Conservation (phyloP, 2,329 filamentous ascomycete genomes). For the Blastomyces silverae region DNA sequence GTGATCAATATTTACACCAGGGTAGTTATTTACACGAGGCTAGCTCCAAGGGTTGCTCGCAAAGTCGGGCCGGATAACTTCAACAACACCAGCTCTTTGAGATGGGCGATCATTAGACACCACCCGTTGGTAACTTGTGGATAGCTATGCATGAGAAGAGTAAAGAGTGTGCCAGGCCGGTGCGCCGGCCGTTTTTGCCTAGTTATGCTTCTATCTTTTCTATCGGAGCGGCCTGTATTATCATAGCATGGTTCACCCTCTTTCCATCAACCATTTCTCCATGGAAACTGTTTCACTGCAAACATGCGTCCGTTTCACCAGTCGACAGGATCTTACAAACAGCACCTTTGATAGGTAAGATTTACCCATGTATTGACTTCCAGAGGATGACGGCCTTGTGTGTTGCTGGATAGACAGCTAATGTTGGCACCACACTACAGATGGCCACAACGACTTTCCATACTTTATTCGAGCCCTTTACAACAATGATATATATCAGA, state of each 20-base stretch:
- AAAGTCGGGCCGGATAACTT: neutral
- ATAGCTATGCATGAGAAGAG: neutral
- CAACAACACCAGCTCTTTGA: neutral
- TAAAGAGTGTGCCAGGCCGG: neutral
- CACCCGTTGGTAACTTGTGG: neutral
- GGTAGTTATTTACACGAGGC: too few species aligned
- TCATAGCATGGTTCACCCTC: neutral
- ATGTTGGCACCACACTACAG: constrained; percentile 39
- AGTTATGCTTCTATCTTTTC: neutral
- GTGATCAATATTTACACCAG: too few species aligned
- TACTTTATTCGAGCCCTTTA: constrained; percentile 61
- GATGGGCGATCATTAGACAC: neutral
- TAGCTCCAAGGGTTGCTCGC: too few species aligned
- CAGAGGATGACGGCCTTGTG: neutral
- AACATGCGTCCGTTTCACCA: neutral
- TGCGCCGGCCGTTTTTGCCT: neutral
- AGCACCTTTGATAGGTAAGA: constrained; percentile 44
- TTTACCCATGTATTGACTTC: neutral
- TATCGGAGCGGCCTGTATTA: neutral
- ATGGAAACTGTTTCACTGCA: neutral
- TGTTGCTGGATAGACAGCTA: neutral
- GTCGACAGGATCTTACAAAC: constrained; percentile 10
- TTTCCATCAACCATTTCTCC: neutral
- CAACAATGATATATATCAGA: constrained; percentile 69
- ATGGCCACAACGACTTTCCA: constrained; percentile 85